Evolutionary conservation across 306 rosid genomes (phyloP), one percentile per base, ranked within the genome.

Genomic region (Cyamopsis tetragonoloba): DNA sequence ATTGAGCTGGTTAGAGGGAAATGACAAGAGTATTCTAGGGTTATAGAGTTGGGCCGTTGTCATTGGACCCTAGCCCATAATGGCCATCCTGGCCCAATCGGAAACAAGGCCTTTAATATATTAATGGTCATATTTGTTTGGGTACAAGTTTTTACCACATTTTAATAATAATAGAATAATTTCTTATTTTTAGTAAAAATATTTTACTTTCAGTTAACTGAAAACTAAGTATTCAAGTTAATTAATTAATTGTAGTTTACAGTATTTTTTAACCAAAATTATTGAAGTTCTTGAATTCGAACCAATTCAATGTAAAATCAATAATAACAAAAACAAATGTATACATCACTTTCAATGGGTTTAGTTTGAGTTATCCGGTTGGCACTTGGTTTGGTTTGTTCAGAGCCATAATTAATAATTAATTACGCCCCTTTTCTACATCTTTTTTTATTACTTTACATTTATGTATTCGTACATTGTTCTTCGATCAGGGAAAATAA

Each of bases 371-470:
- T 20, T 43, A 37, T 20, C 37, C 13, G 17, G 44, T 19, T 61
- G 46, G 49, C 9, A 20, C 6, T 55, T 43, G 17, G 44, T 50
- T 72, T 49, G 30, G 30, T 55, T 41, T 41, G 9, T 41, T 43
- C 3, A 54, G 46, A 56, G 59, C 59, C 70, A 65, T 4, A 30
- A 28, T 19, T 34, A 37, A 28, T n/a, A 7, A 28, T 34, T 0
- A 53, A 49, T 30, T 39, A 17, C 37, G 19, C 68, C 24, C 31
- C 10, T 37, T 12, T 37, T 62, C n/a, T 38, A 13, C 60, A 10
- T 34, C 23, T 54, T 38, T 72, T 54, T 18, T 19, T n/a, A n/a
- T n/a, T n/a, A 39, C 79, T 44, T 65, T 74, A 7, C 66, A 15
- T 55, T 35, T 32, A 46, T 47, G 6, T 23, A 35, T 17, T 46